Base-by-base conservation (phyloP, 768 basidiomycete genomes). In the Auriculariales sp. region DNA sequence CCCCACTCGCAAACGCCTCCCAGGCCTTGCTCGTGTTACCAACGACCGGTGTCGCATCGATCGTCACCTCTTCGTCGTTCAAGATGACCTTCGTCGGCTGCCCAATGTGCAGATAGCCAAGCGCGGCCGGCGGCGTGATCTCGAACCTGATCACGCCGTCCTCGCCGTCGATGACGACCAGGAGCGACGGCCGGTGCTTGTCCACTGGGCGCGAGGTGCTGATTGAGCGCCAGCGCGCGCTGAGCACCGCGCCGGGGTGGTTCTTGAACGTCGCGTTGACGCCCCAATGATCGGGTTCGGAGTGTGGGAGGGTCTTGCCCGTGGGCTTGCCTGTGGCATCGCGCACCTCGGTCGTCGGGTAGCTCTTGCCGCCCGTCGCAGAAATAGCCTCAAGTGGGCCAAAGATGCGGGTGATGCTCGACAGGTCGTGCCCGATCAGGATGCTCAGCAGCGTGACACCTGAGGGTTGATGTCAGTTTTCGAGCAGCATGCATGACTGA, bases 401-500 rank as follows among this genome's bases (percentile, higher is more conserved):
- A 3, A 70, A 58, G 24, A 62, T 46, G 50, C 54, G 44, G 1
- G 57, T 62, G 42, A 70, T 52, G 19, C 55, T 29, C 33, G 60
- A 59, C 28, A 68, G 53, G 24, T 58, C 52, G 48, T 67, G 66
- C 0, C 64, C 66, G n/a, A 59, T 48, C 9, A 50, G 42, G 45
- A 66, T 58, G 28, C 57, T 53, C 14, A 65, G 52, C 19, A 62
- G 33, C 2, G 62, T 55, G 4, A 57, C 57, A 14, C 63, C 66
- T 58, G 83, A 7, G 74, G 78, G 6, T 64, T 71, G 48, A 67
- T 91, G 28, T 73, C 81, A 56, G 80, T 92, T 49, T 67, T 89
- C 32, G 85, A 85, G 10, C 87, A 91, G 62, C 85, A 91, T 62
- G 89, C 86, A 6, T 93, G 89, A 59, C 61, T 90, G 56, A 86